Evolutionary conservation across 106 monocot genomes (phyloP).

Genomic region (Ottelia alismoides): DNA sequence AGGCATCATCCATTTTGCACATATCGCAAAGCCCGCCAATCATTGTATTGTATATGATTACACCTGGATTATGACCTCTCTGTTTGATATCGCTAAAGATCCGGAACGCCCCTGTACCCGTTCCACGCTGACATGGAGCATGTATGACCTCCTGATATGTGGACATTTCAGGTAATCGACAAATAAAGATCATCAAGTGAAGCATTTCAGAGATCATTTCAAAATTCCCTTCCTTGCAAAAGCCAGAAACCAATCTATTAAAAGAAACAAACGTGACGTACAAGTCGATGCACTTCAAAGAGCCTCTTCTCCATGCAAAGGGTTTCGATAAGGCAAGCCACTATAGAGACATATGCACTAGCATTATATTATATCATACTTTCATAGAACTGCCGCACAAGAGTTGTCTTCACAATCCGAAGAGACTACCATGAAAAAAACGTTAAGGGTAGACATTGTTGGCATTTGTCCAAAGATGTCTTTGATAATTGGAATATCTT

Average conservation of each 20-base stretch:
- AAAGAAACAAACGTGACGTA: conserved; percentile 10
- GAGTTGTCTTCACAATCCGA: conserved; percentile 2
- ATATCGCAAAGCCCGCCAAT: conserved; percentile 23
- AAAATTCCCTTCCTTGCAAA: conserved; percentile 8
- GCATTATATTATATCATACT: conserved; percentile 3
- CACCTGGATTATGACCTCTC: conserved; percentile 9
- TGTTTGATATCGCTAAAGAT: conserved; percentile 5
- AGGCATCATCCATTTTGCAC: conserved; percentile 8
- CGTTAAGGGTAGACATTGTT: conserved; percentile 1
- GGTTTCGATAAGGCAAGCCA: conserved; percentile 4
- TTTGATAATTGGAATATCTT: conserved; percentile 1
- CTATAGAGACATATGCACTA: conserved; percentile 1
- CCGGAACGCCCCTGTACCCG: conserved; percentile 1
- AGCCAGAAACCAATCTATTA: conserved; percentile 5
- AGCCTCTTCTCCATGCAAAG: conserved; percentile 14
- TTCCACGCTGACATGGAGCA: conserved; percentile 2
- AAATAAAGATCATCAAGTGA: conserved; percentile 16
- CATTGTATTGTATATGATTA: conserved; percentile 8
- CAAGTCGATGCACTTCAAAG: conserved; percentile 5
- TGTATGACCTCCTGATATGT: conserved; percentile 17
- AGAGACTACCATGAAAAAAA: conserved; percentile 4
- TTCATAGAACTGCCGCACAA: conserved; percentile 13
- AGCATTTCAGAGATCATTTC: conserved; percentile 15
- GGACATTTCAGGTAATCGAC: conserved; percentile 6
- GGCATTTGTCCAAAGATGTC: neutral